A percentile compares a stretch with the other conserved stretches of the same genome.
Evolutionary conservation across 805 yeast genomes (phyloP).

Genomic region (Wickerhamiella kurtzmanii): DNA sequence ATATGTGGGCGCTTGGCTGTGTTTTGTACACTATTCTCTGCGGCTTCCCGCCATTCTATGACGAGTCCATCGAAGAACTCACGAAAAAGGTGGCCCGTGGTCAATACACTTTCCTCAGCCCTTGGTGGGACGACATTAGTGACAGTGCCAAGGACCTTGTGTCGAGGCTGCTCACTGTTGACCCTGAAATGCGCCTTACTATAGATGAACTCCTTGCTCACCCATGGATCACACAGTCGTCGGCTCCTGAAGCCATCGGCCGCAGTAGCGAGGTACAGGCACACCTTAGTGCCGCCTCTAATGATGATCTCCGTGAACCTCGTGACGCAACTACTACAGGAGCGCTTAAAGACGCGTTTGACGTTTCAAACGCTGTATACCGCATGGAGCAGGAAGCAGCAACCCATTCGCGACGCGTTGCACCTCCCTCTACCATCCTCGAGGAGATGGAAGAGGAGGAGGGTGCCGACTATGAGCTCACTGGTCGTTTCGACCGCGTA

Average conservation of each 20-base stretch:
- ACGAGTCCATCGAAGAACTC: conserved; percentile 57
- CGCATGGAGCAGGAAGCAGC: conserved; percentile 52
- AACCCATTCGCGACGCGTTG: conserved; percentile 24
- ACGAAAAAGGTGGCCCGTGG: conserved; percentile 74
- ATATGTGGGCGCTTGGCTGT: conserved; percentile 98
- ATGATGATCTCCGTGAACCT: conserved; percentile 7
- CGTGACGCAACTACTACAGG: conserved; percentile 53
- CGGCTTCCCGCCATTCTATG: conserved; percentile 97
- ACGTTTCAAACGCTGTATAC: conserved; percentile 73
- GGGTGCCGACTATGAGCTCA: conserved; percentile 13
- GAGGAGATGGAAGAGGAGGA: conserved; percentile 28
- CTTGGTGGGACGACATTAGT: conserved; percentile 85
- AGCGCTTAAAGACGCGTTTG: conserved; percentile 75
- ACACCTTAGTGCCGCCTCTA: conserved; percentile 5
- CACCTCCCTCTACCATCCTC: conserved; percentile 18
- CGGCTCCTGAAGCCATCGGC: conserved; percentile 12
- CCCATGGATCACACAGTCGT: conserved; percentile 50
- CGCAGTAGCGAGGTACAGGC: conserved; percentile 17
- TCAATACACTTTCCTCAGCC: conserved; percentile 58
- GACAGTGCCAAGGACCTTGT: conserved; percentile 58
- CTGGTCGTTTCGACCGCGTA: conserved; percentile 11
- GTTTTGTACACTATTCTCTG: conserved; percentile 84
- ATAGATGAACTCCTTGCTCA: conserved; percentile 59
- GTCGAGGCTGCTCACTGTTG: conserved; percentile 52
- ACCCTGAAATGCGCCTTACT: conserved; percentile 53